Percentiles rank a stretch among this genome's conserved stretches.
Conservation (phyloP, 2,329 filamentous ascomycete genomes). For the Aspergillus versicolor region DNA sequence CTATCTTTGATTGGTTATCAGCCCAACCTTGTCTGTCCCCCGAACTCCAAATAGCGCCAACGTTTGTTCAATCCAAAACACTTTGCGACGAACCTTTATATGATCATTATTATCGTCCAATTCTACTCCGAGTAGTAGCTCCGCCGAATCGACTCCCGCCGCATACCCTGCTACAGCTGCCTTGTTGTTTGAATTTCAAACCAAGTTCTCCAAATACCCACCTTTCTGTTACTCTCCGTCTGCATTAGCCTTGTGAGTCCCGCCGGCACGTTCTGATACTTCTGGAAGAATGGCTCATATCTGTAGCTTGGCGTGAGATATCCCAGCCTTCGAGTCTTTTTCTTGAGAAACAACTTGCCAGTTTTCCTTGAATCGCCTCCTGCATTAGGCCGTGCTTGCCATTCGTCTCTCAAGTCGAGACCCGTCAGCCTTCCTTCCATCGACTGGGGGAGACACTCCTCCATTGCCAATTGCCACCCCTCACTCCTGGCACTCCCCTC, state of each 20-base stretch:
- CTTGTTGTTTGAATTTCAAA: conserved; percentile 10
- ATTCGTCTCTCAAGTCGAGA: conserved; percentile 16
- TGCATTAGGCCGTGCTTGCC: conserved; percentile 20
- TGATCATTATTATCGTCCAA: conserved; percentile 1
- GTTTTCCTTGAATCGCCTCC: conserved; percentile 13
- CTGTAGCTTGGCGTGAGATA: conserved; percentile 18
- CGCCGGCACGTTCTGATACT: conserved; percentile 9
- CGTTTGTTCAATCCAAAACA: conserved; percentile 6
- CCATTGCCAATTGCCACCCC: conserved; percentile 11
- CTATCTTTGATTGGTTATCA: conserved; percentile 1
- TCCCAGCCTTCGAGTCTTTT: conserved; percentile 14
- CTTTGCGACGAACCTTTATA: conserved; percentile 10
- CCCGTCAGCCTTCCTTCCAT: conserved; percentile 9
- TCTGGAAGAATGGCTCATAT: conserved; percentile 9
- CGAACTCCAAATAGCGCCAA: conserved; percentile 4
- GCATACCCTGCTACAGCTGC: conserved; percentile 6
- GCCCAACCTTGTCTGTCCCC: background rate
- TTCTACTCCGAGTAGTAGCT: conserved; percentile 6
- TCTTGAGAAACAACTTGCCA: conserved; percentile 3
- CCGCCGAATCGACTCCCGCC: conserved; percentile 5
- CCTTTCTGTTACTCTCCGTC: conserved; percentile 5
- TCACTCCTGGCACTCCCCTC: conserved; percentile 14
- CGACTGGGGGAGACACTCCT: conserved; percentile 10
- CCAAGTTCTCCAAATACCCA: conserved; percentile 10
- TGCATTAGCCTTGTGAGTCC: conserved; percentile 11